Percentiles rank a stretch among this genome's conserved stretches.
Evolutionary conservation across 2,329 filamentous ascomycete species (phyloP).

Genomic region (Sarocladium brachiariae): DNA sequence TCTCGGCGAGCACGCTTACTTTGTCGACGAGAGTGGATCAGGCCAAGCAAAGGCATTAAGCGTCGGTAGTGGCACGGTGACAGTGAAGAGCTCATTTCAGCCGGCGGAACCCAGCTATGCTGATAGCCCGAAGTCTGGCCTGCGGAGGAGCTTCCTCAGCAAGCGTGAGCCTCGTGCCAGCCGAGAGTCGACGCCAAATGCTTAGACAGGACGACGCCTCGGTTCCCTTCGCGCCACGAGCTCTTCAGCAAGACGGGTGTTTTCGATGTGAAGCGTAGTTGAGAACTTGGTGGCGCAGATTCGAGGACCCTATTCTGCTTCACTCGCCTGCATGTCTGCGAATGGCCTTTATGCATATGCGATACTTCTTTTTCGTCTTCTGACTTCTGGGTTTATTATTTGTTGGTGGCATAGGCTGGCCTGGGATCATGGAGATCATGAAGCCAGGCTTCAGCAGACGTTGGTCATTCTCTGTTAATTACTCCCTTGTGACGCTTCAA

Average conservation of each 20-base stretch:
- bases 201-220: conserved; percentile 15
- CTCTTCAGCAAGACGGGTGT: neutral
- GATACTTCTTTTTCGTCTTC: neutral
- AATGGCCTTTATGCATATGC: conserved; percentile 6
- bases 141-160: conserved; percentile 49
- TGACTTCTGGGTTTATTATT: neutral
- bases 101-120: conserved; percentile 37
- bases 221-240: neutral
- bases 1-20: conserved; percentile 81
- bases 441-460: no score
- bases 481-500: neutral
- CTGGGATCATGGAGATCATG: no score
- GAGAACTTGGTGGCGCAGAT: no score
- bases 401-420: neutral
- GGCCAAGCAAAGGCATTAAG: conserved; percentile 65
- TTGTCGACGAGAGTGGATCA: conserved; percentile 72
- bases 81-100: conserved; percentile 67
- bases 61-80: conserved; percentile 66
- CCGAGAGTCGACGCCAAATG: conserved; percentile 37
- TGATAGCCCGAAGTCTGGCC: conserved; percentile 38
- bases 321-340: neutral
- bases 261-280: neutral
- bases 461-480: no score
- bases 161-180: conserved; percentile 39
- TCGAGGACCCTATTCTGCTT: no score